phyloP scores from a whole-genome alignment of 176 grass and related monocot genomes.

The Oryza glumipatula region DNA sequence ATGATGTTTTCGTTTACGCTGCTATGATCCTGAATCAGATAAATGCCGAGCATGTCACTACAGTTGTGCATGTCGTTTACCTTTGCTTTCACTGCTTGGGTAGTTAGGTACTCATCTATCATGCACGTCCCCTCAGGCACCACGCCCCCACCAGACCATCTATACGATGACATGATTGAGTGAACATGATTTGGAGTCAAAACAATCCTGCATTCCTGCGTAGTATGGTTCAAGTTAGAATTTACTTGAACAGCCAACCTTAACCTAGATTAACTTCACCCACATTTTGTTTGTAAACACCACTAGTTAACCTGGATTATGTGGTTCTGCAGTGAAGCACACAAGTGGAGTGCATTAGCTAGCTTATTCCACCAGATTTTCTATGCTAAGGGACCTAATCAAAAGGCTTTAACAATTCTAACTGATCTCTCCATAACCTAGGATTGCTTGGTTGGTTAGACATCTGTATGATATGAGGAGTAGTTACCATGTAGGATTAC shows the following conservation, averaged over 20 bases:
- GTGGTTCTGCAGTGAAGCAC: not conserved
- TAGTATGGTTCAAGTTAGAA: not conserved
- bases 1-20: not conserved
- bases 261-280: not conserved
- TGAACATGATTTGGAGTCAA: not conserved
- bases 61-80: not conserved
- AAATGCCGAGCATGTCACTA: not conserved
- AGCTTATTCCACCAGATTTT: not conserved
- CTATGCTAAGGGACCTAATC: not conserved
- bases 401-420: not conserved
- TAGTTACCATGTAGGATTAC: not conserved
- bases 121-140: not conserved
- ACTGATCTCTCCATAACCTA: not conserved
- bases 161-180: not conserved
- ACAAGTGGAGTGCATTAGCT: not conserved
- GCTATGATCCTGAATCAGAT: not conserved
- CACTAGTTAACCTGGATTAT: not conserved
- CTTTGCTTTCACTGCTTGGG: not conserved
- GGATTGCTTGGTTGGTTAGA: not conserved
- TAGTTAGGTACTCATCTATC: not conserved
- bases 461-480: not conserved
- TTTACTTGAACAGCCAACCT: too few relatives aligned
- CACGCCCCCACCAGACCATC: not conserved
- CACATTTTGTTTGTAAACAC: not conserved
- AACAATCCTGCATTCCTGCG: not conserved